Evolutionary conservation across 495 filamentous ascomycete species (phyloP), one percentile per base, ranked within the genome.

Genomic region (Penicillium roqueforti): DNA sequence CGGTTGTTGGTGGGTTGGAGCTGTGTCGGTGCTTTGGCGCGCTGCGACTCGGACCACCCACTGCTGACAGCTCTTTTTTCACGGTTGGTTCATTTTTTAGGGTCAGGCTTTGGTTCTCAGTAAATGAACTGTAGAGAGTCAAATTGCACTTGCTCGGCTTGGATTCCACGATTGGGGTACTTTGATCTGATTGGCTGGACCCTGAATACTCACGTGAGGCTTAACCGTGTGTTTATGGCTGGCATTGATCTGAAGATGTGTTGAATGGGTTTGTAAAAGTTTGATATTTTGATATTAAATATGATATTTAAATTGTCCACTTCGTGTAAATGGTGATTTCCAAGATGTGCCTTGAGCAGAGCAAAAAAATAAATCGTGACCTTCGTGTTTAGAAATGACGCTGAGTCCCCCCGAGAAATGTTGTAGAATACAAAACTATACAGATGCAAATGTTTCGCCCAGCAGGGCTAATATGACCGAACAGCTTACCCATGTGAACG

Each of bases 401-500:
- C 49, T 25, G 39, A 37, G 9, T 4, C 16, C 47, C 32, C 34
- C 47, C 3, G 4, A 40, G 19, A n/a, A n/a, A 26, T 31, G 31
- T 7, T 11, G 31, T 20, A 52, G 25, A 52, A n/a, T 43, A 32
- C 40, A 52, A 7, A 18, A 31, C 16, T 34, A 32, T 20, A 28
- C 13, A 45, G 19, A 44, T 52, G 50, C 39, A 44, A 14, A 36
- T 39, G 25, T 32, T 31, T 28, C 18, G 28, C 29, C 28, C 8
- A 16, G 14, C 20, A 41, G 10, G 36, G 26, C 28, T 4, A n/a
- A n/a, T 43, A 23, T 36, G 14, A 18, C 36, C 48, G 39, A 4
- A 45, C 29, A 65, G 53, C 39, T 49, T 58, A 68, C 32, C 66
- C 53, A 32, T 54, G 31, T 8, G 36, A 51, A 8, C 75, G 68